Base-by-base conservation (phyloP, 495 filamentous ascomycete species). In the Opeltia flavorubescens region DNA sequence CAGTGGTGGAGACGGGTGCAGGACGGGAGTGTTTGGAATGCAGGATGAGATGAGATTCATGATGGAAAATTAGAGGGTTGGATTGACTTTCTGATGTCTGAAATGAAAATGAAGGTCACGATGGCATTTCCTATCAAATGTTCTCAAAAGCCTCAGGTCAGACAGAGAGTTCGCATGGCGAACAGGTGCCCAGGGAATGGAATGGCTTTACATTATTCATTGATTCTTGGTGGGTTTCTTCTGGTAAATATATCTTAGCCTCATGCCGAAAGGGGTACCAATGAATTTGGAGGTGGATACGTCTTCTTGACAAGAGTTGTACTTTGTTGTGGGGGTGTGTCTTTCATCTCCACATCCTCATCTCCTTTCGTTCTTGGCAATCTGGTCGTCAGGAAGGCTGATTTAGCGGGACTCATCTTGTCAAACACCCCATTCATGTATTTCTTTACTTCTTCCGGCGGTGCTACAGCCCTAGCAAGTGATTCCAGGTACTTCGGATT, bases 391-490 rank as follows among this genome's bases (percentile, higher is more conserved):
- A 58, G 50, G 42, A 46, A 49, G 0, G 50, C 48, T 12, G n/a
- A 36, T 26, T 58, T 50, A 7, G 50, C 53, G 0, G 40, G 50
- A 18, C 33, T 45, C 53, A 58, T 55, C 31, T 50, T 55, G 45
- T 82, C 77, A 80, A 87, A 85, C n/a, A 86, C 63, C 36, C 83
- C 78, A 49, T 87, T 79, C 83, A 89, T 94, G 49, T 88, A 86
- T 50, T 76, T 76, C 49, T 72, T 69, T 17, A 89, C 86, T 56
- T 89, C 86, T 0, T 87, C 83, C 25, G 72, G 64, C 12, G 84
- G 83, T 35, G 80, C 82, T 18, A 94, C 84, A n/a, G 86, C 79
- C 13, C 77, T 76, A 28, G 72, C 66, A n/a, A 95, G 60, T n/a
- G 77, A 72, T 38, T 88, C 81, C 5, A 93, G 72, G 31, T 82